Evolutionary conservation across 2,329 filamentous ascomycete genomes (phyloP), one percentile per base, ranked within the genome.

Genomic region (Helminthosporium solani): DNA sequence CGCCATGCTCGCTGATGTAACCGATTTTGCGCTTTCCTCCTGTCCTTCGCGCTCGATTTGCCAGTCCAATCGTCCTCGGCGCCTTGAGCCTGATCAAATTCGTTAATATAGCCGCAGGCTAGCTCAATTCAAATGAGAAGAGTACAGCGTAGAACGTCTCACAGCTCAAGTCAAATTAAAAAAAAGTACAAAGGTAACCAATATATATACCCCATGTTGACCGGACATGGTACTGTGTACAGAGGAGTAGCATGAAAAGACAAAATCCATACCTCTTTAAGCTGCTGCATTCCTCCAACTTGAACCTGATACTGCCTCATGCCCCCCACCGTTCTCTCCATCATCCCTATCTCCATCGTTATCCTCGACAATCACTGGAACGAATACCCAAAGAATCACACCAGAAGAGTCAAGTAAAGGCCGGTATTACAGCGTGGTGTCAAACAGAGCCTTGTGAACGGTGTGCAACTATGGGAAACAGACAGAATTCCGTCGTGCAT

Each of bases 1-100:
- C 52, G 36, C 50, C 50, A 52, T 33, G 52, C 50, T 25, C 54
- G 18, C 34, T 55, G 52, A 46, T 53, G 42, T 28, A 55, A 16
- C n/a, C 47, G 23, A 38, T 57, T 57, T 25, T 57, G 52, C 31
- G 47, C 9, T 28, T 50, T 53, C 11, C 52, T 34, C 16, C 54
- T 35, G 30, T 49, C 52, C 18, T 50, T 48, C 27, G 49, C 33
- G 31, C 42, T 36, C 2, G 47, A 39, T 18, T 46, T 46, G 33
- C 47, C 47, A 3, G 47, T 51, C 47, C 52, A 53, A 23, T 55
- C 50, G 2, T 52, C 50, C 12, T 46, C 11, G 6, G 7, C 16
- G 20, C 30, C 25, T 5, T 33, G 41, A 9, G 33, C 37, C 41
- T 42, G 25, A 9, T 38, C 18, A 25, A 31, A 16, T 14, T 15